phyloP scores from a whole-genome alignment of 306 rosid species.

The Hippophae gyantsensis region DNA sequence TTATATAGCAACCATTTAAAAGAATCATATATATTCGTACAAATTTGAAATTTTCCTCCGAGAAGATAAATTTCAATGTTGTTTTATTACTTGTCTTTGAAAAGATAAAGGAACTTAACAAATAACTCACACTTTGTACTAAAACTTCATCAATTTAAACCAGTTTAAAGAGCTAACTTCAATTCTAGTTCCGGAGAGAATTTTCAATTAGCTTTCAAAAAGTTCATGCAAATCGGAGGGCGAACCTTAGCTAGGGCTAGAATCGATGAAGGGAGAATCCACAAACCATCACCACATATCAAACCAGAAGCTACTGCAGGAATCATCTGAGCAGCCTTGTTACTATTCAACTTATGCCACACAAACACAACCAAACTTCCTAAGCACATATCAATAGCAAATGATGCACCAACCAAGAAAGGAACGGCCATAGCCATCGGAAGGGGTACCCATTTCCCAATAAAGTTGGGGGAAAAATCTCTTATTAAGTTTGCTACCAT shows the following conservation, averaged over 20 bases:
- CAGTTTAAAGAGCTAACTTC: no score
- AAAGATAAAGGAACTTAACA: no score
- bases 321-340: neutral
- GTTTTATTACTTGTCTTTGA: no score
- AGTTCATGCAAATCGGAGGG: constrained; percentile 21
- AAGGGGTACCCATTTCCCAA: constrained; percentile 57
- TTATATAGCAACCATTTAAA: no score
- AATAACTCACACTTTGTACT: no score
- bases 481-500: constrained; percentile 54
- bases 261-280: constrained; percentile 15
- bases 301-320: constrained; percentile 19
- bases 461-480: constrained; percentile 52
- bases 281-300: constrained; percentile 21
- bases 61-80: no score
- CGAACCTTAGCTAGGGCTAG: constrained; percentile 10
- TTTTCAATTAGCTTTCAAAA: neutral
- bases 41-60: no score
- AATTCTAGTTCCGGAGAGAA: no score
- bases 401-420: constrained; percentile 11
- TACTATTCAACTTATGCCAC: constrained; percentile 12
- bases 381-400: constrained; percentile 18
- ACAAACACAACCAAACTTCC: constrained; percentile 16
- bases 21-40: no score
- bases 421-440: constrained; percentile 12
- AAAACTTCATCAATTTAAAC: no score